Base-by-base conservation (phyloP, 768 basidiomycete species). In the Rhizopogon vesiculosus region DNA sequence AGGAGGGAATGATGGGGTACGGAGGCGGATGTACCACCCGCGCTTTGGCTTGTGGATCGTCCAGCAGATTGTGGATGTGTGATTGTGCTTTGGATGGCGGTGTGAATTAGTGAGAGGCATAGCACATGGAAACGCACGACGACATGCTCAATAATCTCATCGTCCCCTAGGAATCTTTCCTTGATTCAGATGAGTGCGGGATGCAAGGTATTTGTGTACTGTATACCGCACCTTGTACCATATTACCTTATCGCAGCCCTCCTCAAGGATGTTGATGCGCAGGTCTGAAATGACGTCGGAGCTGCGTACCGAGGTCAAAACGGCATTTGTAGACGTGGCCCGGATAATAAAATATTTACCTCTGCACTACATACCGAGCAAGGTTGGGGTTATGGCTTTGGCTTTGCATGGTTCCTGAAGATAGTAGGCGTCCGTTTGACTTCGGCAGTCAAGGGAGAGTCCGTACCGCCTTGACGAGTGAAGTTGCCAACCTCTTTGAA, bases 1-100 rank as follows among this genome's bases (percentile, higher is more conserved):
- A 12, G 81, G 84, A 0, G 88, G 86, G 59, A 91, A 91, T 4
- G 76, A 62, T 0, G 91, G 90, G 2, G 87, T 74, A 38, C 87
- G 81, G 25, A 93, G 72, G 42, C 86, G 86, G 56, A 93, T 83
- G 68, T 92, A 93, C 91, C 91, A 93, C 44, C 91, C 91, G 29
- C 86, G 82, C 55, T 84, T 82, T 1, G 91, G 91, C 5, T 84
- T 81, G 66, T 91, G 91, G 28, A 91, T 82, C 9, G 81, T 81
- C 91, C 91, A 93, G 54, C 80, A 77, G 2, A 89, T 67, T 0
- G 78, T 78, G 22, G 79, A 82, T 4, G 80, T 84, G n/a, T 81
- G 76, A 41, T 86, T 87, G 55, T 91, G 86, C 87, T 87, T 56
- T 3, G 35, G 33, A 10, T 1, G 42, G 56, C 50, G 43, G 52